These are phyloP conservation scores for Stromatinia cepivora DNA, from an alignment of 2,329 filamentous ascomycete species.

Conservation along the genomic window DNA sequence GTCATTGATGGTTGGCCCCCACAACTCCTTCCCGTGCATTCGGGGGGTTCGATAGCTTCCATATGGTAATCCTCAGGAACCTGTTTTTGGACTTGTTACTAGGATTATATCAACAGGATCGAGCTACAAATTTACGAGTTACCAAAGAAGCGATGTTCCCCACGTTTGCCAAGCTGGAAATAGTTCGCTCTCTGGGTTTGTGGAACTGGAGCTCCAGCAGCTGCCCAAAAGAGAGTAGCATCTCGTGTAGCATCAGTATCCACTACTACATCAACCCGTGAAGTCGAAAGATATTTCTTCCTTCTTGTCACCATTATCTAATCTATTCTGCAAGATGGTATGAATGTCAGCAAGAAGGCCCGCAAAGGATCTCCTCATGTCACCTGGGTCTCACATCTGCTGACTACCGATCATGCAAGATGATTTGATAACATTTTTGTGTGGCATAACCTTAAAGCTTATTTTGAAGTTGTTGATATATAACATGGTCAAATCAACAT, in stretches of 20 bases:
- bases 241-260: not conserved
- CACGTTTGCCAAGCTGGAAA: not conserved
- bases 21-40: not conserved
- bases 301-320: not conserved
- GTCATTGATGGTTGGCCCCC: not conserved
- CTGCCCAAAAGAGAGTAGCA: not conserved
- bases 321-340: not conserved
- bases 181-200: not conserved
- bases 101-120: not conserved
- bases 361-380: not conserved
- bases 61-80: not conserved
- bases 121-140: not conserved
- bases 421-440: not conserved
- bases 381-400: not conserved
- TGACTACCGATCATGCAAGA: slow-evolving; percentile 3
- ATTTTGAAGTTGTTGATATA: not conserved
- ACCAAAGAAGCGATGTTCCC: not conserved
- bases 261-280: not conserved
- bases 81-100: not conserved
- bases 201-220: not conserved
- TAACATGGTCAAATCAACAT: not conserved
- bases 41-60: too few species aligned
- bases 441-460: not conserved
- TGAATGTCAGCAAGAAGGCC: not conserved
- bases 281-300: not conserved